Conservation (phyloP, 2,329 filamentous ascomycete genomes). For the Xylariales sp. region DNA sequence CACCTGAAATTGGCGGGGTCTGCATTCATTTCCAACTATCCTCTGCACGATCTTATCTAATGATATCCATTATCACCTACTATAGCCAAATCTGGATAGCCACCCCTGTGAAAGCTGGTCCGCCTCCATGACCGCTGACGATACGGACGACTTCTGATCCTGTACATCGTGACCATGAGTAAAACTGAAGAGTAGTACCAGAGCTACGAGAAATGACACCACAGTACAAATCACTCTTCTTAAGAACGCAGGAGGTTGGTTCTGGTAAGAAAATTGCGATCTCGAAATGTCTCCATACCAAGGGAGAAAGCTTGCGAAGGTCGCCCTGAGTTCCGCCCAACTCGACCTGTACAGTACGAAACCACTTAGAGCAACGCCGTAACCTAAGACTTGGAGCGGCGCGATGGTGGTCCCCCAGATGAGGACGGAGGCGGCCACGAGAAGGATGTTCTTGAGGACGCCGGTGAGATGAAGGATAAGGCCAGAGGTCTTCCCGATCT, state of each 20-base stretch:
- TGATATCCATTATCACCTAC: too few relatives aligned
- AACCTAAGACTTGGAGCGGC: constrained; percentile 69
- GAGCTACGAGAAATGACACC: background rate
- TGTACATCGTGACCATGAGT: background rate
- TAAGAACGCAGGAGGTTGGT: background rate
- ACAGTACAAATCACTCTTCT: background rate
- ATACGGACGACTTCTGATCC: background rate
- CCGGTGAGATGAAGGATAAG: constrained; percentile 81
- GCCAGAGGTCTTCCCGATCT: constrained; percentile 86
- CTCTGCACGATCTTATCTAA: too few relatives aligned
- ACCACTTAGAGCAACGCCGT: constrained; percentile 60
- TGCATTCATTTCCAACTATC: too few relatives aligned
- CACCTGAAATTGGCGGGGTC: too few relatives aligned
- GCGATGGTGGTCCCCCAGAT: constrained; percentile 73
- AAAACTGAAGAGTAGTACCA: background rate
- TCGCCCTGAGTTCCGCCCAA: constrained; percentile 12
- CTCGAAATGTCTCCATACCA: background rate
- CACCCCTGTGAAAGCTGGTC: background rate
- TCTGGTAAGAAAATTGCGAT: background rate
- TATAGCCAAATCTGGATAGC: background rate
- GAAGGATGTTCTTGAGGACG: constrained; percentile 82
- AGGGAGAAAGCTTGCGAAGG: background rate
- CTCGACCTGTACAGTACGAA: constrained; percentile 44
- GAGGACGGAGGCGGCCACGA: constrained; percentile 70
- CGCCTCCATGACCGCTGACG: background rate